These are phyloP conservation scores for Petrea volubilis DNA, from an alignment of 257 asterid genomes.

Conservation along the genomic window DNA sequence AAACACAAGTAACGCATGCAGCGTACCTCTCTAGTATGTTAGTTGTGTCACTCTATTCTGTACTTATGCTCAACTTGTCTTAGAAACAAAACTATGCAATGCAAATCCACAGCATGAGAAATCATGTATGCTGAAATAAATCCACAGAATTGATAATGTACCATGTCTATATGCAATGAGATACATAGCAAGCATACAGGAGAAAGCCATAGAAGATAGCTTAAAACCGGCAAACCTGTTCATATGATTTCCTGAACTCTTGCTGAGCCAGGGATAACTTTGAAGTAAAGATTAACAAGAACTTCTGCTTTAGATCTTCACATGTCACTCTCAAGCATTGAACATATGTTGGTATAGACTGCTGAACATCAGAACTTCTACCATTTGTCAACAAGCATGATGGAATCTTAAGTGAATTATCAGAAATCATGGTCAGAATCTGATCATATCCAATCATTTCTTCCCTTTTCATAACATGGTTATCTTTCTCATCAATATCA, in stretches of 20 bases:
- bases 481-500: constrained; percentile 33
- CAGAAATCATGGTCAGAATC: constrained; percentile 25
- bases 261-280: constrained; percentile 69
- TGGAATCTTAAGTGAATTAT: constrained; percentile 33
- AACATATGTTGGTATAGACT: constrained; percentile 33
- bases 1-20: neutral
- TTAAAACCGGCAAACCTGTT: constrained; percentile 62
- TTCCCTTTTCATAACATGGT: constrained; percentile 35
- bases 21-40: neutral
- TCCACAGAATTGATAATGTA: constrained; percentile 1
- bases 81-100: neutral
- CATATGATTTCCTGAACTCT: constrained; percentile 76
- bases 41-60: neutral
- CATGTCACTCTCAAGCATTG: constrained; percentile 50
- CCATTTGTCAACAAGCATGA: constrained; percentile 32
- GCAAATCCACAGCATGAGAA: constrained; percentile 13
- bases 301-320: constrained; percentile 70
- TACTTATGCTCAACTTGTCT: neutral
- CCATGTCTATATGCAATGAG: neutral
- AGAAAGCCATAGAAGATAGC: constrained; percentile 18
- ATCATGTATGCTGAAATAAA: neutral
- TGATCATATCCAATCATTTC: constrained; percentile 31
- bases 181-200: constrained; percentile 3
- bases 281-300: constrained; percentile 62
- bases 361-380: constrained; percentile 29